phyloP scores from a whole-genome alignment of 768 basidiomycete species.

The Pisolithus albus region DNA sequence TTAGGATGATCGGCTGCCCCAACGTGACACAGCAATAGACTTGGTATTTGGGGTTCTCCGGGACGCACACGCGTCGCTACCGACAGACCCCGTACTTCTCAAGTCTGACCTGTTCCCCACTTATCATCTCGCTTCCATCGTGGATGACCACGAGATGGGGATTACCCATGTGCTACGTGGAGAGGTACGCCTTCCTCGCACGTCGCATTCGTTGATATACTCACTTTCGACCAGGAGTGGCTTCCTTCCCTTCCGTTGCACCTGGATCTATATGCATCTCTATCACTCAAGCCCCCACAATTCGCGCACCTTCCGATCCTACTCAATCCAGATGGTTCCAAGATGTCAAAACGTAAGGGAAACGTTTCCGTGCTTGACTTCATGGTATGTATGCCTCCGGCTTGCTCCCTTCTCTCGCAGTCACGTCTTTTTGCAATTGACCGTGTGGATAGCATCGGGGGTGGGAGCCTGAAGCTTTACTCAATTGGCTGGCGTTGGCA shows the following conservation, averaged over 20 bases:
- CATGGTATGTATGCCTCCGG: constrained; percentile 44
- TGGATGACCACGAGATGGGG: constrained; percentile 94
- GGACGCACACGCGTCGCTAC: constrained; percentile 70
- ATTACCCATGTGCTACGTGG: constrained; percentile 94
- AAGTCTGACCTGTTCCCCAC: constrained; percentile 94
- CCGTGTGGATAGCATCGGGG: constrained; percentile 53
- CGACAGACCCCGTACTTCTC: constrained; percentile 86
- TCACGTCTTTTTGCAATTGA: neutral
- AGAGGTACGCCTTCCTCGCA: constrained; percentile 56
- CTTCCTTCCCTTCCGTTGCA: constrained; percentile 88
- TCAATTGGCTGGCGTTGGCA: constrained; percentile 93
- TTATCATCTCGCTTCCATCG: constrained; percentile 92
- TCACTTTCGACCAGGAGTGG: constrained; percentile 68
- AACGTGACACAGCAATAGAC: constrained; percentile 48
- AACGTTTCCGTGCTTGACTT: constrained; percentile 85
- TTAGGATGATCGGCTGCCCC: constrained; percentile 55
- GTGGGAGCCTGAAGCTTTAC: constrained; percentile 83
- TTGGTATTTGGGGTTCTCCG: constrained; percentile 69
- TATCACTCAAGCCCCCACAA: constrained; percentile 63
- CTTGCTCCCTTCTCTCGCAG: neutral
- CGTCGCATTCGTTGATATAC: neutral
- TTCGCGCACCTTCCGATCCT: constrained; percentile 92
- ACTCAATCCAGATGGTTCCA: constrained; percentile 82
- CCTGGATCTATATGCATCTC: constrained; percentile 77
- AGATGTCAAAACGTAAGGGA: constrained; percentile 92